Conservation (phyloP, 1,284 basidiomycete genomes). For the Cronartium quercuum region DNA sequence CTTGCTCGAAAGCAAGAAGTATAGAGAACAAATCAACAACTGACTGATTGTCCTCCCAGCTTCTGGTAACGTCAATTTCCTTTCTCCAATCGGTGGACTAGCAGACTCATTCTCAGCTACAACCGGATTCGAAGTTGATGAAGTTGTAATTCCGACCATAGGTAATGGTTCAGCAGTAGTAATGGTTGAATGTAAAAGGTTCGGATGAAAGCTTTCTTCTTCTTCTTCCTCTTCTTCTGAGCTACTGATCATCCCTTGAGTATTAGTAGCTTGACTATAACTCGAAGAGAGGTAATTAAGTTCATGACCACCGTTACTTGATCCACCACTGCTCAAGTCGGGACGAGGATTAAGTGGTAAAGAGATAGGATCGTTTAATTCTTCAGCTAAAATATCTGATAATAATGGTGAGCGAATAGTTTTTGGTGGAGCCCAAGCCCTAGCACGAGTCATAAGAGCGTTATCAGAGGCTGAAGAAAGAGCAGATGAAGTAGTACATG, state of each 20-base stretch:
- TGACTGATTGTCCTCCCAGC: constrained; percentile 37
- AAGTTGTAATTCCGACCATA: neutral
- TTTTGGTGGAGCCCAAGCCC: no score
- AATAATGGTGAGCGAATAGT: no score
- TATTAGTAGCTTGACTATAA: neutral
- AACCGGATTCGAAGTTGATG: neutral
- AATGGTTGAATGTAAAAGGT: neutral
- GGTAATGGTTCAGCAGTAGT: neutral
- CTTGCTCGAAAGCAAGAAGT: neutral
- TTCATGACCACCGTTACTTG: constrained; percentile 1
- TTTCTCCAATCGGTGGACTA: neutral
- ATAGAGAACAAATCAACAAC: neutral
- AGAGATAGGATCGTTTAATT: neutral
- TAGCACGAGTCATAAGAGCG: neutral
- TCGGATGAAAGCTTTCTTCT: neutral
- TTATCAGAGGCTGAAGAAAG: neutral
- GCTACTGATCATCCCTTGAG: constrained; percentile 9
- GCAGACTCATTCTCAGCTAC: neutral
- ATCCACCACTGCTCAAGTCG: neutral
- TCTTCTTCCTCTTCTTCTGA: constrained; percentile 32
- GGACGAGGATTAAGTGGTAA: neutral
- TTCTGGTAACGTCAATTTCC: constrained; percentile 30
- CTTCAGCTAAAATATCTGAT: neutral
- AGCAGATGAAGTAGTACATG: neutral
- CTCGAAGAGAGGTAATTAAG: neutral